Base-by-base conservation (phyloP, 768 basidiomycete genomes). In the Myochromella boudieri region DNA sequence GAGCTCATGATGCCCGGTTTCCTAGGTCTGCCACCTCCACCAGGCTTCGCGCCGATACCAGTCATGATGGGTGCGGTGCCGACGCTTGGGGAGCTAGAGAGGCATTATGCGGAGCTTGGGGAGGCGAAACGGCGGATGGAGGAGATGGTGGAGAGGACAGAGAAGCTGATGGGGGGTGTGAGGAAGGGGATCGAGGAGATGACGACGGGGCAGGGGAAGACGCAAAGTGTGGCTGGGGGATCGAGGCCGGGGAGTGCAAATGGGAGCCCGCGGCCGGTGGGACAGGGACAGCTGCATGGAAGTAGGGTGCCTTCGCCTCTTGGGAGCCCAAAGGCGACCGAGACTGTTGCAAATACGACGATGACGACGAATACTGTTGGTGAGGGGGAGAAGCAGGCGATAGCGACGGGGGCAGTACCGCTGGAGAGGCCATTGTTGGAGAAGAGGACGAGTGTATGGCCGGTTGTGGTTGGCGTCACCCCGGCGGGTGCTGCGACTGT, bases 121-220 rank as follows among this genome's bases (percentile, higher is more conserved):
- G 80, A 84, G 56, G 76, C 87, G 60, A 80, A 81, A 64, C 69
- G 68, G 57, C 69, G 75, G 61, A 70, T 86, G 68, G 79, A 89
- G 65, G 87, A 87, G 60, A 74, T 92, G 80, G 64, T 90, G 48
- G 78, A 83, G 54, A 78, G 74, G 67, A 92, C 89, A 56, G 85
- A 91, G 44, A 67, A 76, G 61, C 64, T 92, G 68, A 81, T 92
- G 75, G 74, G 68, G 28, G 81, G 82, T 18, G 69, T 92, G 60
- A 82, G 82, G 71, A 76, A 82, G 54, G 85, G 82, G 18, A 70
- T 92, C 56, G 89, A 91, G 44, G 88, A 91, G 61, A 82, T 88
- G 79, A 71, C 78, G 55, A 15, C 29, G 64, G 20, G 58, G 55
- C 45, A 45, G 51, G 28, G 46, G 39, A 22, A 27, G 44, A 17